Conservation (phyloP, 2,329 filamentous ascomycete genomes). For the Penicillium sp. region DNA sequence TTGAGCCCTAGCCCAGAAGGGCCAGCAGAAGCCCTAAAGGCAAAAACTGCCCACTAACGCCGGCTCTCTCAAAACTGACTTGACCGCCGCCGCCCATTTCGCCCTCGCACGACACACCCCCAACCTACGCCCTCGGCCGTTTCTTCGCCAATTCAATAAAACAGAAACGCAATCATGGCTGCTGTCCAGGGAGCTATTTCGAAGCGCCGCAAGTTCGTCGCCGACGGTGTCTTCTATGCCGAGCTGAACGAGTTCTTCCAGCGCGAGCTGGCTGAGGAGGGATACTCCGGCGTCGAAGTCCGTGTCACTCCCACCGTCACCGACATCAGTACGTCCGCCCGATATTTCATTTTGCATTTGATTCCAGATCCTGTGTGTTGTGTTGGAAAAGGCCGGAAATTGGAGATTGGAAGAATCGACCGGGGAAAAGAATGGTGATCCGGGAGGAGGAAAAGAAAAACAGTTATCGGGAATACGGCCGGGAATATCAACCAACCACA, state of each 20-base stretch:
- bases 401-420: too few relatives aligned
- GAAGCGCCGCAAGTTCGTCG: conserved; percentile 64
- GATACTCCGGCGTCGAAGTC: conserved; percentile 99
- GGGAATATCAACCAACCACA: too few relatives aligned
- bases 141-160: too few relatives aligned
- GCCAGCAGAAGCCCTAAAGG: conserved; percentile 27
- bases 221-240: conserved; percentile 99
- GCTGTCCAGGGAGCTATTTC: conserved; percentile 46
- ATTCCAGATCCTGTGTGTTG: too few relatives aligned
- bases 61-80: conserved; percentile 29
- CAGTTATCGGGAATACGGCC: too few relatives aligned
- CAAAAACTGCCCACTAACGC: conserved; percentile 36
- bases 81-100: conserved; percentile 23
- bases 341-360: too few relatives aligned
- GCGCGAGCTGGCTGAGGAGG: conserved; percentile 99
- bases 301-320: conserved; percentile 99
- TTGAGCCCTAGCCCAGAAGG: conserved; percentile 35
- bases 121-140: too few relatives aligned
- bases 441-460: too few relatives aligned
- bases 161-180: conserved; percentile 42
- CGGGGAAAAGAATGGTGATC: too few relatives aligned
- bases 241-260: conserved; percentile 99
- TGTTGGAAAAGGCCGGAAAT: too few relatives aligned
- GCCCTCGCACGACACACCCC: too few relatives aligned
- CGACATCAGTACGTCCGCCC: conserved; percentile 80